Conservation (phyloP, 2,329 filamentous ascomycete genomes). For the Aspergillus phoenicis region DNA sequence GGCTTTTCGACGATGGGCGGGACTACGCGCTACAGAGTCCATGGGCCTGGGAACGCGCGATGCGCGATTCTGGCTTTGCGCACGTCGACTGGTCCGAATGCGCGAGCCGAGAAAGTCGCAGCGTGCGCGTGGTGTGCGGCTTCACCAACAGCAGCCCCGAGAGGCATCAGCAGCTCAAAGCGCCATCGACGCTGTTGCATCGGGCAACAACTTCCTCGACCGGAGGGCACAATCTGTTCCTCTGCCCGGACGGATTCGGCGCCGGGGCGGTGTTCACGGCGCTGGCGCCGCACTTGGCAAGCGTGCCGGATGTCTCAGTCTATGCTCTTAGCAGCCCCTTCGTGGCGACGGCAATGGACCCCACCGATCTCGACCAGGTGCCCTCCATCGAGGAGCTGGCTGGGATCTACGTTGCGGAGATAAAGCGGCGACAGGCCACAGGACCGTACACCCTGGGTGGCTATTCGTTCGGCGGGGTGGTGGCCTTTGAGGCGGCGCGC, state of each 20-base stretch:
- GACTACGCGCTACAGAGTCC: constrained; percentile 23
- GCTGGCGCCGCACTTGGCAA: not conserved
- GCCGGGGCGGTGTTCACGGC: not conserved
- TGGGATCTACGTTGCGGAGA: not conserved
- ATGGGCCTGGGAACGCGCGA: constrained; percentile 7
- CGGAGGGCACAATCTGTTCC: not conserved
- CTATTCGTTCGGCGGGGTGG: not conserved
- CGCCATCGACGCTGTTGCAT: not conserved
- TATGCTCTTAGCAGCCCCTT: not conserved
- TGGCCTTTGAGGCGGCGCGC: not conserved
- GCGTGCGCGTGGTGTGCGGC: not conserved
- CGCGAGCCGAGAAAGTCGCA: not conserved
- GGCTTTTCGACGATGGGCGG: constrained; percentile 39
- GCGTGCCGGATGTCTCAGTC: not conserved
- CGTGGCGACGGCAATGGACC: not conserved
- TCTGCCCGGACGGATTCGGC: not conserved
- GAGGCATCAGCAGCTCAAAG: not conserved
- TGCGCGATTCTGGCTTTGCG: constrained; percentile 15
- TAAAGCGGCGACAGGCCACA: not conserved
- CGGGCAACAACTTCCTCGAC: not conserved
- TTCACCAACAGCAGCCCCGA: not conserved
- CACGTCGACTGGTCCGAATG: constrained; percentile 13
- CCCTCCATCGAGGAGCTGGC: not conserved
- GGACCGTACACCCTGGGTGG: not conserved
- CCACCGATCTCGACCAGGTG: not conserved